Evolutionary conservation across 352 stramenopile genomes (phyloP), one percentile per base, ranked within the genome.

Genomic region (Thalassiosira delicatula): DNA sequence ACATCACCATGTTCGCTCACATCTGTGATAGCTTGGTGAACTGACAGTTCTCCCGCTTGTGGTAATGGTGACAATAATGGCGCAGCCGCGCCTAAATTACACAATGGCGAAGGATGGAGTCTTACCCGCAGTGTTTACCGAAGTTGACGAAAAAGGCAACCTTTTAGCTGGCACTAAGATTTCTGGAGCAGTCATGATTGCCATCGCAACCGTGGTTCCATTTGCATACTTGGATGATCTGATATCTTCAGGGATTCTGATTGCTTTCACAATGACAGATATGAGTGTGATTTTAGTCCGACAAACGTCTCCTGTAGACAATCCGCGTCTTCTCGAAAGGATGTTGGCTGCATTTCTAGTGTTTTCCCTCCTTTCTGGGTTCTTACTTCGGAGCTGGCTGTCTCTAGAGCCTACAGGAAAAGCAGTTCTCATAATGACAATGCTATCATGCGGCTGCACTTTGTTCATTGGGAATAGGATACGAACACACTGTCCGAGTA

Each of bases 31-130:
- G 76, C 21, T 83, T 1, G 97, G 97, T 37, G 97, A 99, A 85
- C 88, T 99, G 5, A 84, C 94, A 23, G 97, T 95, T 19, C 95
- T 98, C 81, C 96, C 96, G 0, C 75, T 98, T 21, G 96, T 98
- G 49, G 96, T 98, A 46, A 73, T 98, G 7, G 92, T 98, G 17
- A 95, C 90, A 46, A 95, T 98, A 61, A 87, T 98, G 33, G 95
- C 95, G 17, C 96, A 98, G 86, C 96, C 96, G 14, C 93, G 96
- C 63, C 83, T 98, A n/a, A 94, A 96, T 75, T 97, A 96, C 83
- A 95, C 95, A 9, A 93, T 98, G 79, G 93, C 95, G 9, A 93
- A 92, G 56, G 96, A 98, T 85, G 95, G 95, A 2, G 83, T 98
- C 8, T 90, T 98, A 73, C 96, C 95, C 17, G 70, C 85, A 21